These are phyloP conservation scores for Kluyveromyces lactis DNA, from an alignment of 805 yeast species.

Conservation along the genomic window DNA sequence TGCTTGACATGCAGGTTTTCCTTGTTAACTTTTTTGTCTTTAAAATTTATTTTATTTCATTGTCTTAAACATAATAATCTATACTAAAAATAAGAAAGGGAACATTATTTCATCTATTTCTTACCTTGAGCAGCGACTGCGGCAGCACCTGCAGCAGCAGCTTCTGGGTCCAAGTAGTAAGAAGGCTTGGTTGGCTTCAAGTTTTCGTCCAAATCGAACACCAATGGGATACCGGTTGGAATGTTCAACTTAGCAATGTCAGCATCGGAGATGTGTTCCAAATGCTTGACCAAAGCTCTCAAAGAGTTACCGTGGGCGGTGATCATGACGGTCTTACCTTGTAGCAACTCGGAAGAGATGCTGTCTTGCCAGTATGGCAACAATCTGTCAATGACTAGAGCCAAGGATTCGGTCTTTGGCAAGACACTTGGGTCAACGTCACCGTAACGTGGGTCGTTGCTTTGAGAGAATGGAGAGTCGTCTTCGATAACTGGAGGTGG, in stretches of 20 bases:
- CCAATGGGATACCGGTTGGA: slow-evolving; percentile 98
- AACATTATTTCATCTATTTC: slow-evolving; percentile 23
- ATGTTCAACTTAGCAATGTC: slow-evolving; percentile 92
- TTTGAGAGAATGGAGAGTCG: slow-evolving; percentile 75
- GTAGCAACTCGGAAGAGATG: slow-evolving; percentile 75
- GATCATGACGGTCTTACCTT: slow-evolving; percentile 82
- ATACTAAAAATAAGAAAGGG: no score
- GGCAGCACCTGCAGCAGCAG: slow-evolving; percentile 99
- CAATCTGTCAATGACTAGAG: slow-evolving; percentile 90
- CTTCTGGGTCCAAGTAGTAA: slow-evolving; percentile 98
- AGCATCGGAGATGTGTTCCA: slow-evolving; percentile 85
- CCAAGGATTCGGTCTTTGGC: slow-evolving; percentile 92
- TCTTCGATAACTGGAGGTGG: slow-evolving; percentile 89
- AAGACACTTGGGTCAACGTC: slow-evolving; percentile 77
- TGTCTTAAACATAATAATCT: neutral
- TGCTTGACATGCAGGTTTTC: no score
- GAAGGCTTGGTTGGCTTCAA: slow-evolving; percentile 88
- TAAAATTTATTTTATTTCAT: neutral
- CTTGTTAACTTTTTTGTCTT: no score
- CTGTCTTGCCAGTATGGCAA: slow-evolving; percentile 96
- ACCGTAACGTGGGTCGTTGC: slow-evolving; percentile 75
- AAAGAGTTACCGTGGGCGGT: slow-evolving; percentile 99
- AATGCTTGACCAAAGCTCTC: slow-evolving; percentile 92
- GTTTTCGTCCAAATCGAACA: slow-evolving; percentile 82
- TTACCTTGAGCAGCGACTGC: slow-evolving; percentile 97